These are phyloP conservation scores for Paramecium tetraurelia DNA, from an alignment of 73 alveolate species.

Conservation along the genomic window DNA sequence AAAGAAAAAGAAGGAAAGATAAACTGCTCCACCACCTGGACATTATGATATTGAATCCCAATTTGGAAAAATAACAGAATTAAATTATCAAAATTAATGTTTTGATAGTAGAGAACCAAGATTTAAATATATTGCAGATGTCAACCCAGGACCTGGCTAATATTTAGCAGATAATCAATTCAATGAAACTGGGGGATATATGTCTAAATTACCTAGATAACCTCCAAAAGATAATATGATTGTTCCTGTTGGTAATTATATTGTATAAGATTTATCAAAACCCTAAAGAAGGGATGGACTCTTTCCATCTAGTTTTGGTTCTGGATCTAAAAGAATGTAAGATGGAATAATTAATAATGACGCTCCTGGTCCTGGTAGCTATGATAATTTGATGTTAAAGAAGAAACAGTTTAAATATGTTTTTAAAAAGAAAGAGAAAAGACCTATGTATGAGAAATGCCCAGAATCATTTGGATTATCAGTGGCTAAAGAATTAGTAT, in stretches of 20 bases:
- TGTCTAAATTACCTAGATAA: neutral
- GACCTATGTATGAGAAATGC: neutral
- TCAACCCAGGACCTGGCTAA: conserved; percentile 33
- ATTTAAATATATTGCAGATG: conserved; percentile 1
- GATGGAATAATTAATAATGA: neutral
- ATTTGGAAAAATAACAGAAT: conserved; percentile 24
- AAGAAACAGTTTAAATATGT: neutral
- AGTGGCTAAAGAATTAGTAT: neutral
- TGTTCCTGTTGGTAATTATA: conserved; percentile 33
- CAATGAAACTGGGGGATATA: neutral
- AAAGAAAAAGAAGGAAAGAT: neutral
- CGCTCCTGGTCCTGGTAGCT: conserved; percentile 43
- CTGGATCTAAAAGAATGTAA: conserved; percentile 32
- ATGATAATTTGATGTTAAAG: neutral
- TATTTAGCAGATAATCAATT: neutral
- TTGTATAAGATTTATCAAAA: neutral
- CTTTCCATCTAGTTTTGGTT: conserved; percentile 40
- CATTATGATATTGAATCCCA: conserved; percentile 30
- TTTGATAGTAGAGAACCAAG: conserved; percentile 52
- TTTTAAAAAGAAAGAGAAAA: conserved; percentile 1
- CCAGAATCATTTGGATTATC: conserved; percentile 28
- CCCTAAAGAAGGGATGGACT: conserved; percentile 32
- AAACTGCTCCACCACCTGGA: conserved; percentile 47
- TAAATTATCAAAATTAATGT: conserved; percentile 16
- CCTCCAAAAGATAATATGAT: neutral